phyloP scores from a whole-genome alignment of 805 yeast genomes.

The Ogataea dorogensis region DNA sequence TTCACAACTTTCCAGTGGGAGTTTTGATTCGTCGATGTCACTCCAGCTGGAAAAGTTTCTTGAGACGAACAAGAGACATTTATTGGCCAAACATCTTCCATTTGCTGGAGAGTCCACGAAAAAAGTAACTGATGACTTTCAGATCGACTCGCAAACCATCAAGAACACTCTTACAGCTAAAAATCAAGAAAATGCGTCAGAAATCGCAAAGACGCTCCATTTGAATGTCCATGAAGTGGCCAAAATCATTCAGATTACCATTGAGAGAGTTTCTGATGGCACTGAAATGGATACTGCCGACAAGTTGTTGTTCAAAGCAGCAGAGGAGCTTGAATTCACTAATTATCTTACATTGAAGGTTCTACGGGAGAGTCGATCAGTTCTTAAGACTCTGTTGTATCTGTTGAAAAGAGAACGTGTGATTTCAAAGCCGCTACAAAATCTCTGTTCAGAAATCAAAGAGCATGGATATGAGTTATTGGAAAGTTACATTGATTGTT shows the following conservation, averaged over 20 bases:
- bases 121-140: slow-evolving; percentile 8
- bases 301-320: slow-evolving; percentile 24
- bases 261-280: slow-evolving; percentile 37
- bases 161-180: slow-evolving; percentile 27
- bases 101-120: slow-evolving; percentile 8
- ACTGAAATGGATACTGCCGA: slow-evolving; percentile 21
- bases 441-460: slow-evolving; percentile 40
- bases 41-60: slow-evolving; percentile 15
- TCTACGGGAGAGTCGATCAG: slow-evolving; percentile 50
- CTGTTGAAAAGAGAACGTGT: slow-evolving; percentile 24
- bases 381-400: slow-evolving; percentile 43
- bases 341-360: slow-evolving; percentile 39
- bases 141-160: slow-evolving; percentile 14
- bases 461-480: slow-evolving; percentile 29
- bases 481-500: slow-evolving; percentile 26
- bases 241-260: slow-evolving; percentile 45
- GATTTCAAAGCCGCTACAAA: slow-evolving; percentile 32
- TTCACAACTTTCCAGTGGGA: slow-evolving; percentile 8
- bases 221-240: slow-evolving; percentile 46
- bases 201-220: slow-evolving; percentile 38
- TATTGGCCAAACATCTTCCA: slow-evolving; percentile 19
- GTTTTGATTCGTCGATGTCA: slow-evolving; percentile 11
- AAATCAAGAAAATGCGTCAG: slow-evolving; percentile 39
- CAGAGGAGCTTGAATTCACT: slow-evolving; percentile 36
- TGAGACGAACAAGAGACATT: slow-evolving; percentile 12